A percentile compares a stretch with the other conserved stretches of the same genome.
phyloP scores from a whole-genome alignment of 2,329 filamentous ascomycete species.

The Alternaria postmessia region DNA sequence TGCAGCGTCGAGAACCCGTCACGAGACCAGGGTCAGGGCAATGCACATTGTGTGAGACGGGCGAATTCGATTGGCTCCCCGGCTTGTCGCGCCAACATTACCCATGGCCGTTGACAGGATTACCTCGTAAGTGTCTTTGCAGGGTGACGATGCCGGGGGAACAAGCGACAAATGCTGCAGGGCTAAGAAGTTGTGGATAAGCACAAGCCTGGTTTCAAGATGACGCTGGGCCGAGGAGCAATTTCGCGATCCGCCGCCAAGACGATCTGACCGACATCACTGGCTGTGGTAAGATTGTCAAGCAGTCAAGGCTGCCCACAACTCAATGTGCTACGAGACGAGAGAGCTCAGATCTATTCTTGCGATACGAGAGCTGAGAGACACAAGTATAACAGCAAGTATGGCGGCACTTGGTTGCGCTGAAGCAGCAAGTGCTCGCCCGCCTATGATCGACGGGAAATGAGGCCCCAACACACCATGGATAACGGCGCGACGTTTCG shows the following conservation, averaged over 20 bases:
- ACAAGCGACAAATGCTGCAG: slow-evolving; percentile 39
- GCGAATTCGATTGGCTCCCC: slow-evolving; percentile 35
- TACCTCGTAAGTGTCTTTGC: slow-evolving; percentile 26
- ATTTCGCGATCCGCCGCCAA: slow-evolving; percentile 44
- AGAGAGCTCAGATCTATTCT: slow-evolving; percentile 5
- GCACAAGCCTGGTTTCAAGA: slow-evolving; percentile 43
- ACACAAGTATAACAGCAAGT: not conserved
- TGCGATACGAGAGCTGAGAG: slow-evolving; percentile 3
- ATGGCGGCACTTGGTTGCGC: slow-evolving; percentile 3
- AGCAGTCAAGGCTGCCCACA: slow-evolving; percentile 12
- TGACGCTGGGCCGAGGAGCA: slow-evolving; percentile 32
- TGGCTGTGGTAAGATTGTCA: slow-evolving; percentile 33
- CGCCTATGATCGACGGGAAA: slow-evolving; percentile 29
- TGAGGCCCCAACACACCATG: slow-evolving; percentile 24
- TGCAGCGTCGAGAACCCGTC: slow-evolving; percentile 38
- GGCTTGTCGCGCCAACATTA: slow-evolving; percentile 34
- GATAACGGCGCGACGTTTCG: slow-evolving; percentile 28
- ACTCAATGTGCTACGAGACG: slow-evolving; percentile 1
- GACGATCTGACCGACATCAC: slow-evolving; percentile 29
- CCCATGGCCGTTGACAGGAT: slow-evolving; percentile 34
- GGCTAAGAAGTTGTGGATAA: slow-evolving; percentile 14
- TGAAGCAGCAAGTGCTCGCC: slow-evolving; percentile 13
- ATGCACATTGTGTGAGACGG: slow-evolving; percentile 16
- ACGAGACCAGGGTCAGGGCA: slow-evolving; percentile 25
- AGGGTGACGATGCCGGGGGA: slow-evolving; percentile 22